Percentiles rank a stretch among this genome's conserved stretches.
Conservation (phyloP, 2,329 filamentous ascomycete genomes). For the Monosporascus sp. region DNA sequence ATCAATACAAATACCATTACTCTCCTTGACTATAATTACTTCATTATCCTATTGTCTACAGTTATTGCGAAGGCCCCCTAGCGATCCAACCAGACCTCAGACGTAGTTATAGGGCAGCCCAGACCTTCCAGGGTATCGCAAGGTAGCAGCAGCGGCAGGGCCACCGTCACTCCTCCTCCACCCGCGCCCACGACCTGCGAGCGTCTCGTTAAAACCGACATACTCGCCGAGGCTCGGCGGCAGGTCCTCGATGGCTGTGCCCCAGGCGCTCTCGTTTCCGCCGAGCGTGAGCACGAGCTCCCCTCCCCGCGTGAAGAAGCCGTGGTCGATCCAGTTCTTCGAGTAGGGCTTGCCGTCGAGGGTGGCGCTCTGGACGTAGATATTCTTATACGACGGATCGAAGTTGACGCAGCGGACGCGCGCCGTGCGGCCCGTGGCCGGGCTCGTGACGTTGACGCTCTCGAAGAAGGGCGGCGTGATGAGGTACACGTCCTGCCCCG, state of each 20-base stretch:
- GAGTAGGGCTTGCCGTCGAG: slow-evolving; percentile 56
- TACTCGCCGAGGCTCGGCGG: slow-evolving; percentile 53
- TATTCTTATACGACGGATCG: slow-evolving; percentile 49
- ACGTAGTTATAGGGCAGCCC: too few relatives aligned
- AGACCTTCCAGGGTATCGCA: too few relatives aligned
- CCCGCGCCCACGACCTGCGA: too few relatives aligned
- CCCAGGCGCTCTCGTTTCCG: slow-evolving; percentile 58
- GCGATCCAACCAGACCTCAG: too few relatives aligned
- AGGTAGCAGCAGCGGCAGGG: too few relatives aligned
- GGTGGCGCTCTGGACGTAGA: slow-evolving; percentile 63
- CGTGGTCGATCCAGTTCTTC: slow-evolving; percentile 63
- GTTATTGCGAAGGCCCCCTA: too few relatives aligned
- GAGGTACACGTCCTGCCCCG: slow-evolving; percentile 66
- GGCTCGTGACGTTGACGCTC: slow-evolving; percentile 51
- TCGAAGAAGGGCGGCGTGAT: slow-evolving; percentile 65
- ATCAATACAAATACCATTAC: too few relatives aligned
- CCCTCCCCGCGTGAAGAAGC: slow-evolving; percentile 61
- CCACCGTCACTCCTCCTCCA: too few relatives aligned
- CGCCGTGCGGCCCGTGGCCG: slow-evolving; percentile 54
- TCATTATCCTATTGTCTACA: too few relatives aligned
- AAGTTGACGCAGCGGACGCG: slow-evolving; percentile 58
- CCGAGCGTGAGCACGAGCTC: slow-evolving; percentile 60
- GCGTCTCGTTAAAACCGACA: slow-evolving; percentile 16
- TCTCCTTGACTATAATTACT: too few relatives aligned
- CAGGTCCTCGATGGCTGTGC: slow-evolving; percentile 51